Percentiles rank a stretch among this genome's conserved stretches.
Conservation (phyloP, 2,329 filamentous ascomycete species). For the Chrysosporium keratinophilum region DNA sequence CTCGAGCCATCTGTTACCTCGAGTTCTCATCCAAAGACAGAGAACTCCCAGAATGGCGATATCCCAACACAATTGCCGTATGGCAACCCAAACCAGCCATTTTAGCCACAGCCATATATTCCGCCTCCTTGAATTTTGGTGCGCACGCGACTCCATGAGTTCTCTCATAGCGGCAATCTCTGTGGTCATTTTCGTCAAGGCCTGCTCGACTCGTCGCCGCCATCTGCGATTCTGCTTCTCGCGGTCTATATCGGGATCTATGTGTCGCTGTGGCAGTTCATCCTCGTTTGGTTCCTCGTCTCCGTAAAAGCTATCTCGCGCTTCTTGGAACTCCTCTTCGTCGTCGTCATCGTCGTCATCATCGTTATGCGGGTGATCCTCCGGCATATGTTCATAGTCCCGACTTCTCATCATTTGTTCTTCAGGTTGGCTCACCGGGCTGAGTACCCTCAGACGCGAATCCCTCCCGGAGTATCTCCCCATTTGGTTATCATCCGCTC, state of each 20-base stretch:
- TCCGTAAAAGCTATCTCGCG: conserved; percentile 15
- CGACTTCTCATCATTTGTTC: conserved; percentile 40
- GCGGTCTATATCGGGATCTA: conserved; percentile 17
- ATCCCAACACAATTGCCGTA: conserved; percentile 68
- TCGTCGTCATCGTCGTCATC: conserved; percentile 29
- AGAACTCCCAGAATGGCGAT: conserved; percentile 41
- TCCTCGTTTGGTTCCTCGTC: conserved; percentile 37
- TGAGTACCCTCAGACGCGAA: conserved; percentile 59
- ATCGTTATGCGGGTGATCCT: conserved; percentile 36
- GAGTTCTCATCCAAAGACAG: conserved; percentile 34
- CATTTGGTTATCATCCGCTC: conserved; percentile 26
- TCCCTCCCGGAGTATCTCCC: conserved; percentile 40
- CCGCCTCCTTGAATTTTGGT: conserved; percentile 57
- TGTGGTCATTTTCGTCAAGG: conserved; percentile 77
- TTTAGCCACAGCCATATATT: conserved; percentile 59
- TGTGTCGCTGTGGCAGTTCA: conserved; percentile 24
- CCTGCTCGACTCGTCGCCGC: conserved; percentile 72
- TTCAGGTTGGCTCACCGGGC: conserved; percentile 76
- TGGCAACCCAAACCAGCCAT: conserved; percentile 57
- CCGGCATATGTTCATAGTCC: conserved; percentile 34
- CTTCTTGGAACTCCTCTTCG: conserved; percentile 26
- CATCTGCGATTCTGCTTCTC: conserved; percentile 47
- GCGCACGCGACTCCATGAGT: conserved; percentile 68
- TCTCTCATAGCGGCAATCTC: conserved; percentile 88
- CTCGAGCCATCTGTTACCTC: conserved; percentile 36